Evolutionary conservation across 2,329 filamentous ascomycete genomes (phyloP).

Genomic region (Thelonectria olida): DNA sequence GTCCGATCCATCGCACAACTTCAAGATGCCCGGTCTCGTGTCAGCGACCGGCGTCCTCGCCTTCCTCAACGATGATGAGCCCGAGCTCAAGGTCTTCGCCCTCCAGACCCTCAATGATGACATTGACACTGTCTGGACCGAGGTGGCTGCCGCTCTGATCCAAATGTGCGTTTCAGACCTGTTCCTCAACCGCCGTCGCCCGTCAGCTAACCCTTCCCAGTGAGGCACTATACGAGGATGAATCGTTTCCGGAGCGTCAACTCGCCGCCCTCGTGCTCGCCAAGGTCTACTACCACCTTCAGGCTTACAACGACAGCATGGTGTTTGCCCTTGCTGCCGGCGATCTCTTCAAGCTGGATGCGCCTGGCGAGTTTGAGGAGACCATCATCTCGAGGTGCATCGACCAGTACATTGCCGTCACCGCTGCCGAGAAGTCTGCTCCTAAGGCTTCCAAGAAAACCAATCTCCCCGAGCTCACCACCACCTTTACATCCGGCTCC

Average conservation of each 20-base stretch:
- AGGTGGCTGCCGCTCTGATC: constrained; percentile 90
- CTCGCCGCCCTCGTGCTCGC: constrained; percentile 93
- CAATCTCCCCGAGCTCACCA: constrained; percentile 76
- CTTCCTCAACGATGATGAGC: constrained; percentile 94
- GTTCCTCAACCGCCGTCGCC: background rate
- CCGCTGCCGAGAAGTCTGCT: constrained; percentile 59
- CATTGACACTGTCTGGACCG: constrained; percentile 97
- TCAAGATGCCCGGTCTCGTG: constrained; percentile 87
- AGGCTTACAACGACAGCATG: constrained; percentile 99
- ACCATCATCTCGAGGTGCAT: constrained; percentile 99
- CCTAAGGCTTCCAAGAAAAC: constrained; percentile 54
- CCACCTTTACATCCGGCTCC: constrained; percentile 76
- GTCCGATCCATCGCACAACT: constrained; percentile 26
- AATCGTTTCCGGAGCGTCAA: constrained; percentile 90
- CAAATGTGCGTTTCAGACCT: constrained; percentile 75
- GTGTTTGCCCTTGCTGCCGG: constrained; percentile 94
- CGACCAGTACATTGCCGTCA: constrained; percentile 92
- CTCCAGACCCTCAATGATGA: constrained; percentile 95
- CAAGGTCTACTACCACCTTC: constrained; percentile 98
- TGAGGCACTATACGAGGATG: constrained; percentile 97
- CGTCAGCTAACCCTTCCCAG: constrained; percentile 56
- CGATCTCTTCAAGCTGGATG: constrained; percentile 92
- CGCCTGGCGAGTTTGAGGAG: constrained; percentile 94
- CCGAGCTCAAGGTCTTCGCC: constrained; percentile 93
- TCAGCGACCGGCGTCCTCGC: constrained; percentile 95